Evolutionary conservation across 768 basidiomycete genomes (phyloP), one percentile per base, ranked within the genome.

Genomic region (Podaxis sp.): DNA sequence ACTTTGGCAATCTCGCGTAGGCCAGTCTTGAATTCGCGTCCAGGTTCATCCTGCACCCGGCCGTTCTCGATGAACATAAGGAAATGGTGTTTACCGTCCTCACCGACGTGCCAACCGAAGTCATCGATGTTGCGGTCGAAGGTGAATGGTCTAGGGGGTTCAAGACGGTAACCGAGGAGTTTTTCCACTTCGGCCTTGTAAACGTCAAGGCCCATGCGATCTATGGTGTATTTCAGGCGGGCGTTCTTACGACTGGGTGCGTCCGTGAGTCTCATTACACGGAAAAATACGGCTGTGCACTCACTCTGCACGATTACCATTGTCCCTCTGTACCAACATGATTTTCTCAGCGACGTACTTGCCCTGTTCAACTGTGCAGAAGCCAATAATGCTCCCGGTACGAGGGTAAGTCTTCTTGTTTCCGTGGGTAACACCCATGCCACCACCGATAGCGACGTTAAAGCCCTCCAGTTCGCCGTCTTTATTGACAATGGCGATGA

Each of bases 381-480:
- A 99, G 54, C 97, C 97, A 63, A 99, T 84, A 50, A 97, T 75
- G 67, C 89, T 88, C 28, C 85, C 94, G 48, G 88, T 73, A 55
- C 97, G 89, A 50, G 97, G 97, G 72, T 98, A 98, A 0, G 97
- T 99, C 80, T 97, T 95, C 80, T 98, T 98, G 82, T 93, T 96
- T 36, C 94, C 94, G 67, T 98, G 96, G 0, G 97, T 98, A 47
- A 98, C 97, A 73, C 97, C 97, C 97, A 99, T 99, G 52, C 97
- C 97, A 66, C 97, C 97, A 59, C 97, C 97, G 47, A 93, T 79
- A 14, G 88, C 75, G 55, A 99, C 95, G 70, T 99, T 97, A 83
- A 97, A 99, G 46, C 97, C 97, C 56, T 82, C 80, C 18, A 99
- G 77, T 63, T 90, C 81, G 54, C 93, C 92, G 23, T 86, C 72